Conservation (phyloP, 2,329 filamentous ascomycete species). For the Neonectria coccinea region DNA sequence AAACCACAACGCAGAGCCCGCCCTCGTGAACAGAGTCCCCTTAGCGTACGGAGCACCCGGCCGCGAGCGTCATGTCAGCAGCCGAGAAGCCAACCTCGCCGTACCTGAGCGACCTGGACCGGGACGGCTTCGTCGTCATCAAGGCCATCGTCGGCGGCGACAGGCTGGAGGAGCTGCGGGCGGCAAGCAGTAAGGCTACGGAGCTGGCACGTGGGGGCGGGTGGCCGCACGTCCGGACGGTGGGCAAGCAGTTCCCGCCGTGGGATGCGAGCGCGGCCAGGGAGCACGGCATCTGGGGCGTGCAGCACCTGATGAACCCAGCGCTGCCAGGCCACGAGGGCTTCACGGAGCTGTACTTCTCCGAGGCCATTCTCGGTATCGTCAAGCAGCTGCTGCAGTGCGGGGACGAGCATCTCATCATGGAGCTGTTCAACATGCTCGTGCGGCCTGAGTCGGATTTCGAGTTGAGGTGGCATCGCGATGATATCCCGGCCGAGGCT, state of each 20-base stretch:
- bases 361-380: constrained; percentile 69
- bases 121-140: constrained; percentile 82
- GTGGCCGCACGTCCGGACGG: constrained; percentile 86
- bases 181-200: constrained; percentile 68
- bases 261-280: constrained; percentile 73
- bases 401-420: constrained; percentile 74
- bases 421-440: constrained; percentile 91
- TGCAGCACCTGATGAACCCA: constrained; percentile 86
- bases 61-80: constrained; percentile 24
- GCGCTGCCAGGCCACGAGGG: constrained; percentile 69
- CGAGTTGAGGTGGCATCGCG: constrained; percentile 84
- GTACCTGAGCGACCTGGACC: constrained; percentile 65
- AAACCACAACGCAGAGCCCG: constrained; percentile 12
- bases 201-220: constrained; percentile 72
- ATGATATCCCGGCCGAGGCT: constrained; percentile 79
- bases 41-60: neutral
- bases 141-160: constrained; percentile 69
- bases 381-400: constrained; percentile 72
- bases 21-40: neutral
- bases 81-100: constrained; percentile 36
- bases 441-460: constrained; percentile 79
- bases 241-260: constrained; percentile 91
- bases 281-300: constrained; percentile 83
- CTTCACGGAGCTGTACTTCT: constrained; percentile 81
- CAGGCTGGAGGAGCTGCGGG: constrained; percentile 70